Evolutionary conservation across 129 eudicot species (phyloP), one percentile per base, ranked within the genome.

Genomic region (Centaurea solstitialis): DNA sequence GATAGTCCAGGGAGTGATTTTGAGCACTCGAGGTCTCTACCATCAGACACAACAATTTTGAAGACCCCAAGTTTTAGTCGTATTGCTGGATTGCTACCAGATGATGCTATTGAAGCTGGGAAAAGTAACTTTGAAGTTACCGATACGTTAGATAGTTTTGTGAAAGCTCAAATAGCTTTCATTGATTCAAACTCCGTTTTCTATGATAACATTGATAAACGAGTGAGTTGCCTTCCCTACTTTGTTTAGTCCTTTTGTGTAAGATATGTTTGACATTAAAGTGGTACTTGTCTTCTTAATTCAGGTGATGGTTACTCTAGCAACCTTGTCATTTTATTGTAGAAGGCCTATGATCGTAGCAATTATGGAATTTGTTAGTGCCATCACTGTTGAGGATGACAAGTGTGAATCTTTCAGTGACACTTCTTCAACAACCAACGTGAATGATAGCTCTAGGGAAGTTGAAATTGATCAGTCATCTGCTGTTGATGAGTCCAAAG

Each of bases 341-440:
- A 94, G 99, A 33, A 80, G 99, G 84, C 99, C 99, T 11, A 89
- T 87, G 15, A 88, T 95, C n/a, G 81, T 91, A 64, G 99, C 99
- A 68, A 88, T 91, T 26, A 81, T 93, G 92, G 93, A 91, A 13
- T 95, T 95, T 74, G 94, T 88, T 67, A 86, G 90, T 80, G 90
- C 92, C 59, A 88, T 95, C 22, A 91, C 59, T 75, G 50, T 72
- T 28, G 82, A 87, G 76, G 97, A 91, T 72, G 93, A 91, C 13
- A 86, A 72, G 68, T 65, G 61, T 57, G 94, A 92, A 75, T 83
- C 94, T 64, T 83, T 79, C 66, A 89, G 90, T 86, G 97, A 89
- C 81, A 61, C 57, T 78, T 87, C 98, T 83, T 85, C 97, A 73
- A 43, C 88, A 66, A 86, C 80, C 78, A 74, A 70, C 76, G 84